Base-by-base conservation (phyloP, 257 asterid species). In the Gentiana dahurica region DNA sequence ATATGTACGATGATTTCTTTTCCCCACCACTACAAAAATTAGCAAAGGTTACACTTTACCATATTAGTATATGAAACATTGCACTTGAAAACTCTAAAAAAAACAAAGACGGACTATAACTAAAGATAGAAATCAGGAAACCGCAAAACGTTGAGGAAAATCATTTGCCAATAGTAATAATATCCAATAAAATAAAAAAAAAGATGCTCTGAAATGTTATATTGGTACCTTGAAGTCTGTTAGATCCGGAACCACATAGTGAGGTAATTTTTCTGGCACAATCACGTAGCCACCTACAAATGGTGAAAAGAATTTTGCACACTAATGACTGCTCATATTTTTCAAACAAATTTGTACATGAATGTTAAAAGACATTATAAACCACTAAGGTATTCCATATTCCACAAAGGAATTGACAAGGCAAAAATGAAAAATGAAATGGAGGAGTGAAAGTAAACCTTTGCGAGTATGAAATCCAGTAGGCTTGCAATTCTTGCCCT, bases 401-500 rank as follows among this genome's bases (percentile, higher is more conserved):
- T 32, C 4, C 35, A 12, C 0, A 1, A 36, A 8, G 38, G 49
- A 11, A n/a, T 12, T 37, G 33, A 8, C 43, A 34, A 38, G 35
- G 38, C 7, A 12, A 6, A 2, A 7, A 61, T 32, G 39, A 12
- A 52, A 36, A 60, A 61, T n/a, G 44, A 24, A 60, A 34, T 0
- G n/a, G 1, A 2, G 35, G 11, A 57, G 4, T 34, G 1, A 8
- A 32, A 39, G 12, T 36, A 59, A 55, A 84, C 95, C 95, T 89
- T 86, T 89, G 65, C 90, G 95, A 71, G 97, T 86, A 74, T 86
- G 95, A 38, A 86, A 86, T 64, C 97, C 97, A 15, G 97, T 84
- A 60, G 95, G 90, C 70, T 75, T 83, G 91, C 95, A 88, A 61
- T 81, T 83, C 59, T 85, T 88, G 3, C 97, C 97, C 85, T 88